Percentiles rank a stretch among this genome's conserved stretches.
Conservation (phyloP, 2,329 filamentous ascomycete species). For the Arthroderma sp. region DNA sequence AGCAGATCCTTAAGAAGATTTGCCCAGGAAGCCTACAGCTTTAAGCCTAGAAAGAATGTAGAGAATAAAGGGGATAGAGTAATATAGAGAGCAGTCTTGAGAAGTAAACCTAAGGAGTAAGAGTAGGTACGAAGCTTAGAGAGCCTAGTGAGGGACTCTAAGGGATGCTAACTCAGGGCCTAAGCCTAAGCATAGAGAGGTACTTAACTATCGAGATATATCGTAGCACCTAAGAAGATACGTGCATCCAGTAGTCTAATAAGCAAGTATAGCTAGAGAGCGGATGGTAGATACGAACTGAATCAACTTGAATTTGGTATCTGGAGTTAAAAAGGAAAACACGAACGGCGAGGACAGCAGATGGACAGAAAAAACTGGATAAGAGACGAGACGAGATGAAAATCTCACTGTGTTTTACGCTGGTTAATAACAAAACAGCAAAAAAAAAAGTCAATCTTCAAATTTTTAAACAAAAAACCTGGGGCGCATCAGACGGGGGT, state of each 20-base stretch:
- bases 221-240: not conserved
- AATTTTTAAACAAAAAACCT: not conserved
- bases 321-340: not conserved
- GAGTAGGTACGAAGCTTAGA: too few species aligned
- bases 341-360: not conserved
- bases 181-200: too few species aligned
- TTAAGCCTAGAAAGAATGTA: too few species aligned
- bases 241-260: not conserved
- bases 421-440: constrained; percentile 6
- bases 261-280: not conserved
- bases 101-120: too few species aligned
- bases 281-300: not conserved
- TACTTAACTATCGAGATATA: not conserved
- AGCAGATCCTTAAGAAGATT: too few species aligned
- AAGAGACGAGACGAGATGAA: not conserved
- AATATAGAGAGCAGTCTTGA: too few species aligned
- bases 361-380: not conserved
- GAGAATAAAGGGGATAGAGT: too few species aligned
- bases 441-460: constrained; percentile 12
- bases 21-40: too few species aligned
- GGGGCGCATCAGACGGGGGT: not conserved
- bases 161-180: too few species aligned
- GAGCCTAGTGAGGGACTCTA: too few species aligned
- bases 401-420: constrained; percentile 1
- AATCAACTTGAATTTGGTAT: constrained; percentile 1